Evolutionary conservation across 768 basidiomycete genomes (phyloP), one percentile per base, ranked within the genome.

Genomic region (Macrolepiota dolichaula): DNA sequence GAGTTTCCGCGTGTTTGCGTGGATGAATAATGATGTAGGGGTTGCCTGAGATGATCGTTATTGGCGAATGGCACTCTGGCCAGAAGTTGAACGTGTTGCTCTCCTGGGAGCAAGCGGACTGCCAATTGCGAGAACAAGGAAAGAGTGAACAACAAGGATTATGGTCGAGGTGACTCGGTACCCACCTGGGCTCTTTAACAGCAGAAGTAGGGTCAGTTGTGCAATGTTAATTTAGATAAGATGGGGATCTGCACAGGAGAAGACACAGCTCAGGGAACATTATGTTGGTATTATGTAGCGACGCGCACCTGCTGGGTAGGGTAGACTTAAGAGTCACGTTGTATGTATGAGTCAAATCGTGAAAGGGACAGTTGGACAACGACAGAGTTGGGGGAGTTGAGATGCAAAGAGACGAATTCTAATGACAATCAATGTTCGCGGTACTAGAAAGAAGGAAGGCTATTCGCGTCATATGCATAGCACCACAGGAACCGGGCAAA

Each of bases 191-290:
- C 22, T 49, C n/a, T 42, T 42, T 49, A 49, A 49, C 47, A 27
- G 24, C 22, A 49, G 54, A 55, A 55, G 52, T 22, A 54, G 54
- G 54, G 25, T 55, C 54, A 55, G 54, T 22, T 55, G 54, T 17
- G 54, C 5, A 36, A 19, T 10, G 1, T 29, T 3, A 27, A 55
- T 44, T 42, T 44, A 44, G 54, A 55, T 55, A 55, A 55, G 54
- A 55, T 44, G 40, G 35, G 27, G 37, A 40, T 24, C 40, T 25
- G 24, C 32, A 37, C 32, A 25, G 40, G n/a, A 37, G 25, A 55
- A 42, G 54, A 15, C 54, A 42, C 51, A 40, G 54, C 6, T 19
- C 29, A 49, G 19, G 10, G 24, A 32, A 25, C 47, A 24, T 27
- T 24, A 2, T 27, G 47, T 4, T 49, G 47, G 25, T 27, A 10